These are phyloP conservation scores for Prunella vulgaris DNA, from an alignment of 257 asterid genomes.

Conservation along the genomic window DNA sequence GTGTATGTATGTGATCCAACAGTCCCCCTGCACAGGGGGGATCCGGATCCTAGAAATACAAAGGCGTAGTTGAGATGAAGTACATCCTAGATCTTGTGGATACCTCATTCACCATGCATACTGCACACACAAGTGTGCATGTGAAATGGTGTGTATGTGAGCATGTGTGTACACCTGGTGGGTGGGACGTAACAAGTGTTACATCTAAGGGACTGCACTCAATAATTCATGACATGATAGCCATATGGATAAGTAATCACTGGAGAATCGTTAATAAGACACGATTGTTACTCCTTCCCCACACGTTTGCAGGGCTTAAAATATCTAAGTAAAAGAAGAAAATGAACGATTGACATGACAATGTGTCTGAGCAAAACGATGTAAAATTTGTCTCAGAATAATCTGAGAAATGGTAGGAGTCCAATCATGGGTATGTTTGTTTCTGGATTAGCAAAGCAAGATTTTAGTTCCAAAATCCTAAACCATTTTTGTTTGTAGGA, in stretches of 20 bases:
- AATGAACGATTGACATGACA: neutral
- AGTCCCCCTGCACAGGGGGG: no score
- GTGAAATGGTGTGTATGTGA: neutral
- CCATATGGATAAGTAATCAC: neutral
- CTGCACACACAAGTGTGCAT: neutral
- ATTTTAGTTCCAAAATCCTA: no score
- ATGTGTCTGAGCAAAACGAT: neutral
- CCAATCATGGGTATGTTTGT: no score
- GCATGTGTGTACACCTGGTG: neutral
- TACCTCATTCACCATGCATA: neutral
- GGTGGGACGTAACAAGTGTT: neutral
- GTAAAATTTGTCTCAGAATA: no score
- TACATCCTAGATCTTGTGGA: neutral
- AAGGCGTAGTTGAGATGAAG: neutral
- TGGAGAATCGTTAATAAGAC: neutral
- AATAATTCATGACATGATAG: conserved; percentile 12
- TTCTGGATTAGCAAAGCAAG: no score
- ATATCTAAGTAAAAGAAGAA: neutral
- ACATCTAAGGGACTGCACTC: neutral
- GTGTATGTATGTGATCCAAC: no score
- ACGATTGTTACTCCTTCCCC: neutral
- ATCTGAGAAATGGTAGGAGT: no score
- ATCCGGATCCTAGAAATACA: no score
- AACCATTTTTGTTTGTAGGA: no score
- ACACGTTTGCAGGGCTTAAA: neutral